A percentile compares a stretch with the other conserved stretches of the same genome.
Evolutionary conservation across 208 protist genomes (phyloP).

Genomic region (Acanthamoeba lugdunensis): DNA sequence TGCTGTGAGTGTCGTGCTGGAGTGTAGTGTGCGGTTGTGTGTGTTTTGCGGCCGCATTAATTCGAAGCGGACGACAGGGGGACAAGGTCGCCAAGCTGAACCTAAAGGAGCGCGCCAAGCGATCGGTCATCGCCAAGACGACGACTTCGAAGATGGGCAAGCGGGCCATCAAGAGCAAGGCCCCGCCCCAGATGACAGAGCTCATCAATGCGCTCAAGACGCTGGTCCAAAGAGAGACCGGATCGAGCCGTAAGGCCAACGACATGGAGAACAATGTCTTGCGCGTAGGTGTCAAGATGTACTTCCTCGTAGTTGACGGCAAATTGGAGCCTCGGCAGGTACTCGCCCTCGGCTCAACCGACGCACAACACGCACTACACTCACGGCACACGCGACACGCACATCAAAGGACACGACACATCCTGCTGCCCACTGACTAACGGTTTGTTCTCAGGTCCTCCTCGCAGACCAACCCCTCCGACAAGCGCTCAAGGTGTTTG

Average conservation of each 20-base stretch:
- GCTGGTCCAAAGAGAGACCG: conserved; percentile 38
- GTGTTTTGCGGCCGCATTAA: no score
- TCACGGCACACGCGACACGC: not conserved
- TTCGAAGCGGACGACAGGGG: not conserved
- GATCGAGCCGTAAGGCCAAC: not conserved
- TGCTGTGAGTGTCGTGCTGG: no score
- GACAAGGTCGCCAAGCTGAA: conserved; percentile 3
- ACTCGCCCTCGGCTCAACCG: not conserved
- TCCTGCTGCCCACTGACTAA: no score
- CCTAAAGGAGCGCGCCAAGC: not conserved
- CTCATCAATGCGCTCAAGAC: conserved; percentile 25
- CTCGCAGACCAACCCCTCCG: conserved; percentile 11
- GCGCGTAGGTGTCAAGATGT: conserved; percentile 24
- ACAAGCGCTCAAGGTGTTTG: conserved; percentile 15
- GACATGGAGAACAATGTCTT: conserved; percentile 54
- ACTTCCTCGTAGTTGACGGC: conserved; percentile 21
- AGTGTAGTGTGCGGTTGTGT: not conserved
- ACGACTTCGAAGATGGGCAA: conserved; percentile 47
- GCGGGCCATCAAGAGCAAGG: conserved; percentile 54
- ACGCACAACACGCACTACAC: not conserved
- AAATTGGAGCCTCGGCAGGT: not conserved
- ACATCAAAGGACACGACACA: no score
- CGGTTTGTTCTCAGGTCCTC: not conserved
- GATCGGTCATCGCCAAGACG: not conserved
- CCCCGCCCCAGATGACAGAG: not conserved